phyloP scores from a whole-genome alignment of 106 monocot genomes.

The Apostasia shenzhenica region DNA sequence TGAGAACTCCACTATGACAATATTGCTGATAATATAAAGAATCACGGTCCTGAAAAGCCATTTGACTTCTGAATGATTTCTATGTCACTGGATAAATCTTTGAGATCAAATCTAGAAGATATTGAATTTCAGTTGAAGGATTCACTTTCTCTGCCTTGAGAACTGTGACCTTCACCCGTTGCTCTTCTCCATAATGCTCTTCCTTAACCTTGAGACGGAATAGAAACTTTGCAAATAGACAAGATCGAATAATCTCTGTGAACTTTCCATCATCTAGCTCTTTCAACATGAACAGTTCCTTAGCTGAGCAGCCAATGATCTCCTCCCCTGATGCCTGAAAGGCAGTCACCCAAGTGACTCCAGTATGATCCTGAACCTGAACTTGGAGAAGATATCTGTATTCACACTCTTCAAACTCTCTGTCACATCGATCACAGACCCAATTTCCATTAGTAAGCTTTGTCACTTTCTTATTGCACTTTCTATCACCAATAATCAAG shows the following conservation, averaged over 20 bases:
- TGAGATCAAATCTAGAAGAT: conserved; percentile 56
- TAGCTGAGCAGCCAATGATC: conserved; percentile 67
- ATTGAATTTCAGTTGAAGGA: conserved; percentile 59
- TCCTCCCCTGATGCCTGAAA: conserved; percentile 95
- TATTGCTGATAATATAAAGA: too few species aligned
- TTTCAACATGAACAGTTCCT: conserved; percentile 61
- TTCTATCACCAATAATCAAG: conserved; percentile 63
- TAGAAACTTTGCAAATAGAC: conserved; percentile 65
- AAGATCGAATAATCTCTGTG: conserved; percentile 37
- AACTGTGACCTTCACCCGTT: conserved; percentile 65
- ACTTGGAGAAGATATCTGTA: conserved; percentile 88
- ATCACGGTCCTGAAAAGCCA: too few species aligned
- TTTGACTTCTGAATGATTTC: too few species aligned
- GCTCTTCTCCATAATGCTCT: conserved; percentile 80
- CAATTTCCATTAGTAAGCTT: conserved; percentile 44
- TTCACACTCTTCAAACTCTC: conserved; percentile 80
- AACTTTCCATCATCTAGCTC: conserved; percentile 59
- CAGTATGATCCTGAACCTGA: conserved; percentile 93
- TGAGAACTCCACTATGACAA: too few species aligned
- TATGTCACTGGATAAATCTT: conserved; percentile 4
- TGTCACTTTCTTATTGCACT: conserved; percentile 77
- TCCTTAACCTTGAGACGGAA: conserved; percentile 89
- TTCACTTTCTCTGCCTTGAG: conserved; percentile 71
- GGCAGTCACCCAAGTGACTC: conserved; percentile 72
- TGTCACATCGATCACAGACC: conserved; percentile 72